phyloP scores from a whole-genome alignment of 805 yeast genomes.

The Kodamaea sagamina region DNA sequence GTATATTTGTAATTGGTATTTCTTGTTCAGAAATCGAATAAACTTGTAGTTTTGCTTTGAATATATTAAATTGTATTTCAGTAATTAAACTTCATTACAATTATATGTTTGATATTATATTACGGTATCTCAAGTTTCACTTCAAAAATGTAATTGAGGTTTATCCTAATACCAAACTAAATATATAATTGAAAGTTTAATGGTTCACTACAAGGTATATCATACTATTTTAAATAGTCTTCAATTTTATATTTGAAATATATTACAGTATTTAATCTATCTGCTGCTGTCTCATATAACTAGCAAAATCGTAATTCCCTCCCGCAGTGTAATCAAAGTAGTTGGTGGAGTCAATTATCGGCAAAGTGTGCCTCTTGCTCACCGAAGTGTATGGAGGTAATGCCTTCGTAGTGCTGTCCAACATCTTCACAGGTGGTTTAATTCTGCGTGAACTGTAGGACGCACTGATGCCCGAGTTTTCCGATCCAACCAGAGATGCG shows the following conservation, averaged over 20 bases:
- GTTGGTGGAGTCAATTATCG: conserved; percentile 19
- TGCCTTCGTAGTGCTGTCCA: not conserved
- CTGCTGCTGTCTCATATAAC: conserved; percentile 35
- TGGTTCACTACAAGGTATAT: no score
- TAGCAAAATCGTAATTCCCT: conserved; percentile 39
- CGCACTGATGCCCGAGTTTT: conserved; percentile 5
- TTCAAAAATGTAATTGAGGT: no score
- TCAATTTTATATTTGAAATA: no score
- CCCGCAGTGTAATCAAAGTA: conserved; percentile 38
- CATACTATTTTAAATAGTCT: no score
- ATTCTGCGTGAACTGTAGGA: conserved; percentile 8
- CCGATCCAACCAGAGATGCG: not conserved
- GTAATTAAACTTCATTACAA: no score
- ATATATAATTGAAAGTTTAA: not conserved
- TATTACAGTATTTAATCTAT: conserved; percentile 4
- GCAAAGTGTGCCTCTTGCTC: conserved; percentile 14
- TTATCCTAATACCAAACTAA: no score
- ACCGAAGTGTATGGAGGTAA: conserved; percentile 8
- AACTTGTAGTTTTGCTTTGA: conserved; percentile 1
- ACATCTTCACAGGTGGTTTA: conserved; percentile 7
- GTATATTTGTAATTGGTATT: no score
- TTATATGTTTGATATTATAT: no score
- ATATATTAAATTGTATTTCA: no score
- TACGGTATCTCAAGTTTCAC: no score
- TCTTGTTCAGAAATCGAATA: no score